These are phyloP conservation scores for Excoecaria agallocha DNA, from an alignment of 345 rosid genomes.

Conservation along the genomic window DNA sequence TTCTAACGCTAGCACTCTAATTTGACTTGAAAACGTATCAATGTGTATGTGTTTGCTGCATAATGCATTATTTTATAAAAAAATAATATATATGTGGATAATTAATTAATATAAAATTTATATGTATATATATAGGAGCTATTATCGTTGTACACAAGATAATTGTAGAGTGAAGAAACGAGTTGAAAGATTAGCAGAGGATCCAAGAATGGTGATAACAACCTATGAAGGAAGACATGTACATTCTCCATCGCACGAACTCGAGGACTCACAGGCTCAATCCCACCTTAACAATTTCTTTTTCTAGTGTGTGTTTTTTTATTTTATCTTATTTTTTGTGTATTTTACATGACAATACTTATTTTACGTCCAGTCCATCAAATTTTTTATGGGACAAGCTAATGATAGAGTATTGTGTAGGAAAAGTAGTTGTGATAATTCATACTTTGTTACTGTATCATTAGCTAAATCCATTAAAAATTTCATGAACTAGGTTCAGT, in stretches of 20 bases:
- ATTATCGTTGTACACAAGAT: constrained; percentile 91
- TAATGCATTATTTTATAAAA: neutral
- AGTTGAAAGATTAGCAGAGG: constrained; percentile 96
- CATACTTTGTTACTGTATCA: no score
- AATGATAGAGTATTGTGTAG: no score
- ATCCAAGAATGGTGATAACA: constrained; percentile 97
- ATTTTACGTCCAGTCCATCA: no score
- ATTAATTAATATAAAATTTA: neutral
- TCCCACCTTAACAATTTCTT: constrained; percentile 59
- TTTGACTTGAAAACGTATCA: no score
- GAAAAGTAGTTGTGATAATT: no score
- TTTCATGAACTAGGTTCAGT: no score
- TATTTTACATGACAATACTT: neutral
- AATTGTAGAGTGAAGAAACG: constrained; percentile 93
- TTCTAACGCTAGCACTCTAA: no score
- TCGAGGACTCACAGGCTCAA: constrained; percentile 49
- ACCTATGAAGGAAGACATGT: constrained; percentile 94
- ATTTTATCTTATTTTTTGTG: neutral
- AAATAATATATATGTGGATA: no score
- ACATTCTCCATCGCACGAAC: constrained; percentile 82
- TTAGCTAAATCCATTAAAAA: no score
- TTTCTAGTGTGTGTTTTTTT: constrained; percentile 37
- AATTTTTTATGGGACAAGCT: neutral
- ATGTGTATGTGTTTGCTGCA: no score
- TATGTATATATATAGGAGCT: constrained; percentile 61